Conservation (phyloP, 2,329 filamentous ascomycete species). For the Dichotomopilus funicola region DNA sequence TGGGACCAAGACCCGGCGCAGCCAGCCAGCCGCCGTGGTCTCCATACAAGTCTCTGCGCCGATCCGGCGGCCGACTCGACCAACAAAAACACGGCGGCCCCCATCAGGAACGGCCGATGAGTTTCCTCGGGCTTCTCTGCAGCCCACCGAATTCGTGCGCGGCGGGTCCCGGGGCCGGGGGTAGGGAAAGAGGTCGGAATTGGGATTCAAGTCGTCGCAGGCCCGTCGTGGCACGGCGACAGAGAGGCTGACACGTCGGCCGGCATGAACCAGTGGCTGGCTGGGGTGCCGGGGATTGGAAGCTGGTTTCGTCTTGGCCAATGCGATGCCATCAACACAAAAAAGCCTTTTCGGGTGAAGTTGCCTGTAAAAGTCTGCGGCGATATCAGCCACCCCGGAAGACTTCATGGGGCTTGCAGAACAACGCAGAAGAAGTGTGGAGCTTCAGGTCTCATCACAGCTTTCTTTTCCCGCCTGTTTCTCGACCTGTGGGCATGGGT, state of each 20-base stretch:
- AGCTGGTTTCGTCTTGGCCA: slow-evolving; percentile 4
- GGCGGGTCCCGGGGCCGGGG: not conserved
- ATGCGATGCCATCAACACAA: not conserved
- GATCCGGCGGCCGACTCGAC: not conserved
- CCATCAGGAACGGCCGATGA: slow-evolving; percentile 1
- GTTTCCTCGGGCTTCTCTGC: slow-evolving; percentile 19
- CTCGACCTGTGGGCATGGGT: too few relatives aligned
- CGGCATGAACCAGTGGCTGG: slow-evolving; percentile 5
- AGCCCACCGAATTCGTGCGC: not conserved
- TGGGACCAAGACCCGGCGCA: not conserved
- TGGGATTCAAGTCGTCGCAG: not conserved
- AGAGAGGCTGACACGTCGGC: slow-evolving; percentile 17
- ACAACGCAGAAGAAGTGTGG: slow-evolving; percentile 1
- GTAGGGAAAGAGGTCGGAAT: not conserved
- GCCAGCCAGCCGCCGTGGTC: not conserved
- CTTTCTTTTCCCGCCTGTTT: too few relatives aligned
- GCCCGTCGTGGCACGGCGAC: slow-evolving; percentile 1
- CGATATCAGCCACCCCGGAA: too few relatives aligned
- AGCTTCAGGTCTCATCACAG: slow-evolving; percentile 5
- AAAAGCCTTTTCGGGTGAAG: slow-evolving; percentile 1
- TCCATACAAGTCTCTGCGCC: too few relatives aligned
- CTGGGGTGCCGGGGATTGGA: not conserved
- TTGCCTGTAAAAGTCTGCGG: not conserved
- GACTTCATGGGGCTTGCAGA: not conserved
- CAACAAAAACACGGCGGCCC: slow-evolving; percentile 5